These are phyloP conservation scores for Chimonanthus praecox DNA, from an alignment of 164 flowering plant species.

Conservation along the genomic window DNA sequence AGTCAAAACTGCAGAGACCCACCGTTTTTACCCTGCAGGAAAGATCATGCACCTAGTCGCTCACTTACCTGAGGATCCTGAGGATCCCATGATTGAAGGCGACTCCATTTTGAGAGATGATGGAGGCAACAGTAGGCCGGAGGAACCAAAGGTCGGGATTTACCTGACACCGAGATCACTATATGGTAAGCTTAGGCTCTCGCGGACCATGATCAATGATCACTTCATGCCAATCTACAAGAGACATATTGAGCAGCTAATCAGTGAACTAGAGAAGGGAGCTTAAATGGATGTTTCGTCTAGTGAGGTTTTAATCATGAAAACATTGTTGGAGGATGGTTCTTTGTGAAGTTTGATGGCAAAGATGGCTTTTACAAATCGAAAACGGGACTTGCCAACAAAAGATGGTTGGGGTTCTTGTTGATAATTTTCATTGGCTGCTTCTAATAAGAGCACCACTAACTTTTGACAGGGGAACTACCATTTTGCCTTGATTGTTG, in stretches of 20 bases:
- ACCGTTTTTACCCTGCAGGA: slow-evolving; percentile 87
- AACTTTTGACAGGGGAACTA: too few relatives aligned
- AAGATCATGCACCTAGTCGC: slow-evolving; percentile 83
- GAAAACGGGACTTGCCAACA: too few relatives aligned
- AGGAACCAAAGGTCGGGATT: slow-evolving; percentile 51
- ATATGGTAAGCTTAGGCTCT: slow-evolving; percentile 80
- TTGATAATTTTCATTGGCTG: too few relatives aligned
- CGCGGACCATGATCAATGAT: slow-evolving; percentile 82
- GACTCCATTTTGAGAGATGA: slow-evolving; percentile 11
- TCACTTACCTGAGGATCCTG: slow-evolving; percentile 22
- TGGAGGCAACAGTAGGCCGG: slow-evolving; percentile 1
- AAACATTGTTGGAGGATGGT: neutral
- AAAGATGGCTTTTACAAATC: too few relatives aligned
- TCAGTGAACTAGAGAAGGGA: slow-evolving; percentile 53
- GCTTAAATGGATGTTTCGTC: slow-evolving; percentile 10
- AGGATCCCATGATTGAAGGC: slow-evolving; percentile 14
- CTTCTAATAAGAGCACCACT: too few relatives aligned
- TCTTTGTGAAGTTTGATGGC: neutral
- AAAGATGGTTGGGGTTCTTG: too few relatives aligned
- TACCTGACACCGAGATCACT: slow-evolving; percentile 69
- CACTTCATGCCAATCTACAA: slow-evolving; percentile 94
- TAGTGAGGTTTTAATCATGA: neutral
- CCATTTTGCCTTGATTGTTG: too few relatives aligned
- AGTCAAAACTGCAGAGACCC: slow-evolving; percentile 61
- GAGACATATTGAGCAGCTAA: slow-evolving; percentile 74